Base-by-base conservation (phyloP, 495 filamentous ascomycete species). In the Apodospora peruviana region DNA sequence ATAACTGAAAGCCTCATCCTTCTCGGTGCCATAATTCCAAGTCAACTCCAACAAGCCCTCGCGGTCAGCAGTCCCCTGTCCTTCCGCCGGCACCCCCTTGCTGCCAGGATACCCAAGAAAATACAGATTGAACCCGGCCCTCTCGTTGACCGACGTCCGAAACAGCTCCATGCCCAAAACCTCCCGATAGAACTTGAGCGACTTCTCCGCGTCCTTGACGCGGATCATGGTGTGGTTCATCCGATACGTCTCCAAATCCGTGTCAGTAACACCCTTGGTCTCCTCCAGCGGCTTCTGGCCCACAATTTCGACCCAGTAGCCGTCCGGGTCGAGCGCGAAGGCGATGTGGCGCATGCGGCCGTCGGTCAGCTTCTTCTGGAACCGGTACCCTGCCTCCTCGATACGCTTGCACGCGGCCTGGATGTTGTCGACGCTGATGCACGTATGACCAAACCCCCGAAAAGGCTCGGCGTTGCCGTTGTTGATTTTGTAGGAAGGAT, bases 1-100 rank as follows among this genome's bases (percentile, higher is more conserved):
- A 61, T 98, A 98, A 37, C 82, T 83, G 58, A 90, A 89, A 40
- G 76, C 72, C 47, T 83, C 75, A 56, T 96, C 82, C 60, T 88
- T 91, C 75, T 98, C 93, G 2, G 93, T 96, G 36, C 93, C 93
- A 54, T 95, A 93, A 63, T 98, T 96, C 88, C 89, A 96, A 18
- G 91, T 96, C 56, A 98, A 60, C 71, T 96, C 91, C 10, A 96
- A 71, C 44, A 96, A 61, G 2, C 91, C 91, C 61, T 96, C 91
- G 43, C 81, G 78, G 35, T 80, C 78, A 2, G 85, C 80, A 3
- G 82, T 75, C 59, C 37, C 77, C 20, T 70, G 60, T 21, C 69
- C 64, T 32, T 69, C 61, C 32, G 67, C 70, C 24, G 84, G 74
- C 22, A 73, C 56, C 19, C 72, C 71, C 53, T 66, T 54, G 34